These are phyloP conservation scores for Cicer cuneatum DNA, from an alignment of 306 rosid species.

Conservation along the genomic window DNA sequence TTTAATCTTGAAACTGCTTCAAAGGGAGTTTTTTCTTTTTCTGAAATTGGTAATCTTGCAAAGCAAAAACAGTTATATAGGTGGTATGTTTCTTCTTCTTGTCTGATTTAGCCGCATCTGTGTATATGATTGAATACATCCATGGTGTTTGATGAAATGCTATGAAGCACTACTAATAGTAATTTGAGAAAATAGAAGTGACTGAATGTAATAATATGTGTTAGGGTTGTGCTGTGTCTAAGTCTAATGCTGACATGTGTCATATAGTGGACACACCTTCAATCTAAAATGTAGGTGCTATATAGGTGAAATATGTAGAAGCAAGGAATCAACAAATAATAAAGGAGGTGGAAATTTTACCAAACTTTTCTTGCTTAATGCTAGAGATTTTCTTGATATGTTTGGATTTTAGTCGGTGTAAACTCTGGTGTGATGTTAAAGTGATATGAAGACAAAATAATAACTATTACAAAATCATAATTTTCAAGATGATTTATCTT, in stretches of 20 bases:
- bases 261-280: too few species aligned
- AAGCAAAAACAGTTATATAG: background rate
- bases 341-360: background rate
- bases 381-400: slow-evolving; percentile 20
- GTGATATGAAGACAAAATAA: background rate
- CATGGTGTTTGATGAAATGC: slow-evolving; percentile 25
- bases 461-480: background rate
- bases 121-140: slow-evolving; percentile 23
- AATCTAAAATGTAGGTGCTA: too few species aligned
- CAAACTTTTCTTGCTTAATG: slow-evolving; percentile 21
- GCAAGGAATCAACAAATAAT: background rate
- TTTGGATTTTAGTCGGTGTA: background rate
- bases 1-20: too few species aligned
- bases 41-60: background rate
- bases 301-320: slow-evolving; percentile 10
- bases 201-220: too few species aligned
- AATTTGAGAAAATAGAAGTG: too few species aligned
- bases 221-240: too few species aligned
- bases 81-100: slow-evolving; percentile 10
- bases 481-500: slow-evolving; percentile 20
- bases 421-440: slow-evolving; percentile 3
- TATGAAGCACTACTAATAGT: too few species aligned
- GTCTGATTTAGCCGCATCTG: slow-evolving; percentile 20
- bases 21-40: too few species aligned
- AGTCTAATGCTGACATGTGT: too few species aligned